Conservation (phyloP, 371 early-diverging fungal genomes). For the Mucor piriformis region DNA sequence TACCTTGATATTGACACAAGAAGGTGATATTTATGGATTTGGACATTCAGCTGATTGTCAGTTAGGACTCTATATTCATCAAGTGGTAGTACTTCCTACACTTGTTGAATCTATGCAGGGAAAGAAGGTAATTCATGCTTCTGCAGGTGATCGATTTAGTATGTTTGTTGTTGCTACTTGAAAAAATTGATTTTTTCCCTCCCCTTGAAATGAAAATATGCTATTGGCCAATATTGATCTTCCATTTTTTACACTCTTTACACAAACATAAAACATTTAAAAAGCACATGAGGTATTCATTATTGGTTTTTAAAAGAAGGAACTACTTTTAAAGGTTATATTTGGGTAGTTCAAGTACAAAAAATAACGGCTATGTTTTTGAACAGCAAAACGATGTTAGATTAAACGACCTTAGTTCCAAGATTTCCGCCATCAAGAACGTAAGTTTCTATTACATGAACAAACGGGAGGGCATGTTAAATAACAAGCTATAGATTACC, state of each 20-base stretch:
- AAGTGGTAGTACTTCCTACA: not conserved
- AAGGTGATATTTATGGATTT: constrained; percentile 4
- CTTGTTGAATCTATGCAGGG: not conserved
- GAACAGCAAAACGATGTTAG: constrained; percentile 55
- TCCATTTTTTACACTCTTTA: not conserved
- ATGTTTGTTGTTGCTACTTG: not conserved
- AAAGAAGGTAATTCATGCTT: not conserved
- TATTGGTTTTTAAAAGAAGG: not conserved
- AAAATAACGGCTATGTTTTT: constrained; percentile 37
- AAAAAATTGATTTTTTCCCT: no score
- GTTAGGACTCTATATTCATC: not conserved
- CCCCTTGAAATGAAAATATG: no score
- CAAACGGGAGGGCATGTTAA: no score
- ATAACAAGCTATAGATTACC: constrained; percentile 49
- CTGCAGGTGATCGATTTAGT: not conserved
- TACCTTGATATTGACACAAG: constrained; percentile 65
- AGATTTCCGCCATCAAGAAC: constrained; percentile 45
- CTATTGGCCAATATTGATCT: no score
- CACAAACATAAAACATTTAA: no score
- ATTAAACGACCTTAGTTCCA: constrained; percentile 47
- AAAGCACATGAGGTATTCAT: not conserved
- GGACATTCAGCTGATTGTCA: not conserved
- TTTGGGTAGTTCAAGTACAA: constrained; percentile 5
- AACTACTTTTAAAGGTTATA: not conserved
- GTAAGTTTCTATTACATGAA: constrained; percentile 15